Evolutionary conservation across 768 basidiomycete species (phyloP), one percentile per base, ranked within the genome.

Genomic region (Arthromyces matolae): DNA sequence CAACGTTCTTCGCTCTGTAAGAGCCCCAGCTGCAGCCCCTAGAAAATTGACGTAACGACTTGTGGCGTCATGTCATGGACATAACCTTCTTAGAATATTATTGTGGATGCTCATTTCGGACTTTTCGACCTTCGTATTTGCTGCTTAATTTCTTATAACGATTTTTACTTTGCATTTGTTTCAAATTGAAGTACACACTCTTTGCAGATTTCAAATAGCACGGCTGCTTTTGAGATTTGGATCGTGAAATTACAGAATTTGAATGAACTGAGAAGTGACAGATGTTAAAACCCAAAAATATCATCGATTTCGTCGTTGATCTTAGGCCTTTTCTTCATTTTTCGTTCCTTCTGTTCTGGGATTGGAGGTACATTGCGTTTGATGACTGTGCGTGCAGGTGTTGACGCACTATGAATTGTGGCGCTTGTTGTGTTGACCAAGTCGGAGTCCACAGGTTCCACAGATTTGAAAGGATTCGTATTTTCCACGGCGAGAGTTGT

Each of bases 261-360:
- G 16, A 29, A 14, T 37, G 10, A 10, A 5, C n/a, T n/a, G n/a
- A 8, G 22, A 29, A 20, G 28, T 36, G 12, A 28, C 25, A 10
- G 16, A 37, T 23, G n/a, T 51, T 50, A 69, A 45, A 64, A 71
- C 0, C 75, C 78, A 60, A 86, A 86, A 18, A 86, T 85, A n/a
- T 76, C 77, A 53, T 86, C 84, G 29, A 86, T 86, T 57, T 84
- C 84, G 53, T 86, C 75, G 45, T 55, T 66, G 34, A 61, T 64
- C 49, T 61, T 76, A 51, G 65, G 71, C 53, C 68, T 71, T 49
- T 64, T 69, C 52, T 67, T 72, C 45, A 12, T 5, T 13, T 31
- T 47, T 3, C 27, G 19, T 16, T 31, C 32, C 42, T 50, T 47
- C 12, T 14, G 12, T 14, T n/a, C n/a, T 13, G 22, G 12, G n/a